phyloP scores from a whole-genome alignment of 352 stramenopile genomes.

The Globisporangium cystogenes region DNA sequence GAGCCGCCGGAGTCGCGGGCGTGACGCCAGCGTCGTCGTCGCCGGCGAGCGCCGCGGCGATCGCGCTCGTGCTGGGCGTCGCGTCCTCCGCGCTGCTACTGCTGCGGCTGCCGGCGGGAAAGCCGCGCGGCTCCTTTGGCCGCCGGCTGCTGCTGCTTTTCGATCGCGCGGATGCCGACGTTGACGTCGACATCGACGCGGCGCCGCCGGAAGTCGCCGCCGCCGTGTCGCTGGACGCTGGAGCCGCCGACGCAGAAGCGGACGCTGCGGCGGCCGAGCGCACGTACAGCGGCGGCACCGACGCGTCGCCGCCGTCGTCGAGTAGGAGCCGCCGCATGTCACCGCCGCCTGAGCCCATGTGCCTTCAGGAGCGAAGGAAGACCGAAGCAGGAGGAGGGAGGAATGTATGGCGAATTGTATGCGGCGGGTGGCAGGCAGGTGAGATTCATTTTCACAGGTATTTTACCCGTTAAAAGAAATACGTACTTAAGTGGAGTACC shows the following conservation, averaged over 20 bases:
- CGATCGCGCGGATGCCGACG: neutral
- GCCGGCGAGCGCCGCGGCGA: slow-evolving; percentile 5
- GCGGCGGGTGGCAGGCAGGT: no score
- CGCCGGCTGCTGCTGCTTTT: neutral
- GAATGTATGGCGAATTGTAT: neutral
- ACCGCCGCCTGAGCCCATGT: slow-evolving; percentile 8
- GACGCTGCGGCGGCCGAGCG: neutral
- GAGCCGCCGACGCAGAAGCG: neutral
- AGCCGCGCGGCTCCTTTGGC: neutral
- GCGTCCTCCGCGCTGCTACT: slow-evolving; percentile 5
- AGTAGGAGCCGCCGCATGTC: slow-evolving; percentile 8
- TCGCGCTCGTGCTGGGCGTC: slow-evolving; percentile 1
- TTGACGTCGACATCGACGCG: neutral
- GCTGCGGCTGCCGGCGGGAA: neutral
- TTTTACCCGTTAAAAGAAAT: no score
- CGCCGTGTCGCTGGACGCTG: no score
- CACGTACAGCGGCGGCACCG: slow-evolving; percentile 5
- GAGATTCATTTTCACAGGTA: no score
- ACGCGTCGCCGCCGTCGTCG: slow-evolving; percentile 6
- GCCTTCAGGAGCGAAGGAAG: neutral
- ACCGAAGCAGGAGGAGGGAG: neutral
- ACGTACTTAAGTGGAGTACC: no score
- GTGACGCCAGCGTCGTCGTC: neutral
- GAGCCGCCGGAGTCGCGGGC: neutral
- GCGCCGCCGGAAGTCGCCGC: no score